Evolutionary conservation across 352 stramenopile genomes (phyloP).

Genomic region (Globisporangium nunn): DNA sequence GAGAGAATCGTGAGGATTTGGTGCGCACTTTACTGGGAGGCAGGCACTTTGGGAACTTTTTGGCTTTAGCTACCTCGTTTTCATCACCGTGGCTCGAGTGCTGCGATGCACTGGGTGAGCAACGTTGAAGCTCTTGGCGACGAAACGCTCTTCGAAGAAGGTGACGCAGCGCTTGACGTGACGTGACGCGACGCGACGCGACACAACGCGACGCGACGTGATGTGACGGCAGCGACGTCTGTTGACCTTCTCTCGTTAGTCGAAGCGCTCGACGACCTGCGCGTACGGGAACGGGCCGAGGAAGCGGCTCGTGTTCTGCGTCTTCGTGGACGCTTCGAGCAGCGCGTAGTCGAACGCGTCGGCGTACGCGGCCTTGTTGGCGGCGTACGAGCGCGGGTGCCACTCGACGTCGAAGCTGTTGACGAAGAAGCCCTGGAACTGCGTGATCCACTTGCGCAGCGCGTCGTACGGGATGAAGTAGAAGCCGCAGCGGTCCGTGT

Average conservation of each 20-base stretch:
- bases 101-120: too few relatives aligned
- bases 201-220: too few relatives aligned
- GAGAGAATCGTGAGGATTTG: too few relatives aligned
- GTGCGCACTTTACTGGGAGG: too few relatives aligned
- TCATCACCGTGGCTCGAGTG: background rate
- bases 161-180: too few relatives aligned
- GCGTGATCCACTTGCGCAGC: slow-evolving; percentile 64
- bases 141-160: too few relatives aligned
- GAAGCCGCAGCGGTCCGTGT: slow-evolving; percentile 71
- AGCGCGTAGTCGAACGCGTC: slow-evolving; percentile 56
- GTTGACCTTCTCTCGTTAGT: background rate
- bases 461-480: slow-evolving; percentile 82
- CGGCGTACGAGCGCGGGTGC: slow-evolving; percentile 57
- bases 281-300: slow-evolving; percentile 70
- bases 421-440: slow-evolving; percentile 78
- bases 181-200: too few relatives aligned
- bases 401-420: slow-evolving; percentile 78
- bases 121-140: background rate
- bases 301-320: slow-evolving; percentile 67
- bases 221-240: too few relatives aligned
- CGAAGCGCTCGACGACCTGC: slow-evolving; percentile 46
- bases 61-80: background rate
- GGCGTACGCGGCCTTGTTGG: slow-evolving; percentile 39
- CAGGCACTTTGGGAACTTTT: background rate
- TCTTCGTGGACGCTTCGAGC: slow-evolving; percentile 54